These are phyloP conservation scores for Gyromitra esculenta DNA, from an alignment of 2,329 filamentous ascomycete species.

Conservation along the genomic window DNA sequence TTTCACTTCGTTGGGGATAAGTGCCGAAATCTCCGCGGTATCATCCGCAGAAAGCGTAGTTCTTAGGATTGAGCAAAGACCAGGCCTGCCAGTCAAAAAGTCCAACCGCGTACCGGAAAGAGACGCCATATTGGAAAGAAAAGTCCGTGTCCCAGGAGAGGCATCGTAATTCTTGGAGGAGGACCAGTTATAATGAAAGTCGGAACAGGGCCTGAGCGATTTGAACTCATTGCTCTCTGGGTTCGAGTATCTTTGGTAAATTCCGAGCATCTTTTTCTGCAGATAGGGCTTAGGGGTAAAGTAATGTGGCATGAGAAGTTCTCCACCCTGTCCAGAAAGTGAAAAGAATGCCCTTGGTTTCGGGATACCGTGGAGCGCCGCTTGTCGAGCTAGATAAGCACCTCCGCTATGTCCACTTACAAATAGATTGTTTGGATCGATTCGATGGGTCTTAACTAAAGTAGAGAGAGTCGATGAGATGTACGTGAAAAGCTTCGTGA, in stretches of 20 bases:
- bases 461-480: slow-evolving; percentile 15
- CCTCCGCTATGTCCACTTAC: slow-evolving; percentile 45
- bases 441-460: background rate
- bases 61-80: background rate
- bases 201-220: slow-evolving; percentile 22
- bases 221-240: slow-evolving; percentile 24
- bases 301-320: slow-evolving; percentile 43
- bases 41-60: background rate
- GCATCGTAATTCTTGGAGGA: background rate
- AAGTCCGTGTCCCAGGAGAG: background rate
- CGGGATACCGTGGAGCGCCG: slow-evolving; percentile 36
- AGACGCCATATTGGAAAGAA: slow-evolving; percentile 17
- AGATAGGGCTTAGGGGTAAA: slow-evolving; percentile 16
- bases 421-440: slow-evolving; percentile 31
- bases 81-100: slow-evolving; percentile 27
- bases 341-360: slow-evolving; percentile 46
- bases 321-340: slow-evolving; percentile 46
- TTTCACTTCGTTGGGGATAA: slow-evolving; percentile 21
- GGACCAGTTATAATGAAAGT: slow-evolving; percentile 26
- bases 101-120: slow-evolving; percentile 18
- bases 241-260: slow-evolving; percentile 32
- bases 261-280: slow-evolving; percentile 22
- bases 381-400: slow-evolving; percentile 45
- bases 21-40: background rate
- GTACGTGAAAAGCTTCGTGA: slow-evolving; percentile 34